Conservation (phyloP, 2,329 filamentous ascomycete species). For the Catunica adiposa region DNA sequence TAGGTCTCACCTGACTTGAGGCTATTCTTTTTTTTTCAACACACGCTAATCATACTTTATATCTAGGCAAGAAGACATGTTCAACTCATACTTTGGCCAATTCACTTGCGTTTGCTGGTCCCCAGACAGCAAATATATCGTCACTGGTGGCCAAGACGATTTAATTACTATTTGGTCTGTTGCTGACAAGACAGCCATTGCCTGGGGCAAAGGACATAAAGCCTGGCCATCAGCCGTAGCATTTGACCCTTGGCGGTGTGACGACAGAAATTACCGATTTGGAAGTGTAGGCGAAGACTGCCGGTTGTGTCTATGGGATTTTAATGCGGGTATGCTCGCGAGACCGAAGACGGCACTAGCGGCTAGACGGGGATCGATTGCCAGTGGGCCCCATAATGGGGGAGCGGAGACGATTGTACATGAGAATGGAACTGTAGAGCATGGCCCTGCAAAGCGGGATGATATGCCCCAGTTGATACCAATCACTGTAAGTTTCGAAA, state of each 20-base stretch:
- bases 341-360: constrained; percentile 59
- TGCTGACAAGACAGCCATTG: constrained; percentile 66
- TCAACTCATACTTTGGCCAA: constrained; percentile 83
- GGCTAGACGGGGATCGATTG: constrained; percentile 38
- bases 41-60: background rate
- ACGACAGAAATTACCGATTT: constrained; percentile 87
- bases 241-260: constrained; percentile 94
- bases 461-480: constrained; percentile 13
- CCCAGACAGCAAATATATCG: constrained; percentile 85
- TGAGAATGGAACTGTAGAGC: constrained; percentile 14
- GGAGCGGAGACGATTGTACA: constrained; percentile 6
- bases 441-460: constrained; percentile 6
- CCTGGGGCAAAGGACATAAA: constrained; percentile 84
- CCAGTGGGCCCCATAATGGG: constrained; percentile 21
- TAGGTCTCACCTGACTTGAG: constrained; percentile 26
- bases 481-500: constrained; percentile 18
- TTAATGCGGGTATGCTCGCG: constrained; percentile 90
- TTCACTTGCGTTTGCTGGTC: constrained; percentile 94
- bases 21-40: no score
- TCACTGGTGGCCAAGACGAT: constrained; percentile 92
- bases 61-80: constrained; percentile 63
- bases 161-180: constrained; percentile 92
- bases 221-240: constrained; percentile 89
- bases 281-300: constrained; percentile 93
- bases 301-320: constrained; percentile 85